phyloP scores from a whole-genome alignment of 768 basidiomycete genomes.

The Glaciozyma martinii region DNA sequence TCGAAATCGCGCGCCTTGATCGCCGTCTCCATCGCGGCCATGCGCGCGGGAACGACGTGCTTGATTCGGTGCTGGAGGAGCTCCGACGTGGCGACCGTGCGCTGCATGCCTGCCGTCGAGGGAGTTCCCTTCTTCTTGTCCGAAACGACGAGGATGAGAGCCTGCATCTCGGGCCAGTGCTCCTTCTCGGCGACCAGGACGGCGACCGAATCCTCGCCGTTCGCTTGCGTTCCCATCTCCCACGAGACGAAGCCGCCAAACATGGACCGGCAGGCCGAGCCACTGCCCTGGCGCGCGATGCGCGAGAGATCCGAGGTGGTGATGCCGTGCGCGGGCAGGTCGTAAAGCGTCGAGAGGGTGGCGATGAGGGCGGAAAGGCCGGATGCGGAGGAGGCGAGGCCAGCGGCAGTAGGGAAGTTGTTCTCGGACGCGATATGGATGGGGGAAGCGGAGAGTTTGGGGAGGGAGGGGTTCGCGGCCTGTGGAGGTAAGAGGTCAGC shows the following conservation, averaged over 20 bases:
- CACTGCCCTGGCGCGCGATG: constrained; percentile 94
- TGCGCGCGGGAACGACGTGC: constrained; percentile 75
- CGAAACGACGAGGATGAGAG: constrained; percentile 91
- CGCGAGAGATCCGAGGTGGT: constrained; percentile 74
- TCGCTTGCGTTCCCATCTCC: constrained; percentile 59
- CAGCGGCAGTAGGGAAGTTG: constrained; percentile 98
- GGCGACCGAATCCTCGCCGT: constrained; percentile 80
- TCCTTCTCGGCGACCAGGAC: constrained; percentile 70
- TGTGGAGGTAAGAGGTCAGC: background rate
- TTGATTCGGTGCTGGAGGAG: constrained; percentile 83
- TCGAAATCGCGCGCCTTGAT: constrained; percentile 76
- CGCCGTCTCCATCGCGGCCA: constrained; percentile 70
- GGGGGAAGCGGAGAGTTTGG: constrained; percentile 57
- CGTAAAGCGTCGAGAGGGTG: constrained; percentile 78
- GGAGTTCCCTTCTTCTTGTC: constrained; percentile 95
- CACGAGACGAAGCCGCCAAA: constrained; percentile 97
- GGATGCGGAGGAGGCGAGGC: constrained; percentile 91
- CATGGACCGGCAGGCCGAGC: constrained; percentile 94
- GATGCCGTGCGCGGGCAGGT: constrained; percentile 45
- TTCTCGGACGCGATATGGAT: constrained; percentile 91
- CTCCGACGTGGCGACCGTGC: constrained; percentile 82
- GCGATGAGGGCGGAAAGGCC: constrained; percentile 92
- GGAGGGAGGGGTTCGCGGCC: constrained; percentile 20
- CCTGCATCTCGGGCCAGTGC: constrained; percentile 94
- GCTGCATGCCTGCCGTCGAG: constrained; percentile 94